Percentiles rank a stretch among this genome's conserved stretches.
phyloP scores from a whole-genome alignment of 495 filamentous ascomycete species.

The Trypethelium eluteriae region DNA sequence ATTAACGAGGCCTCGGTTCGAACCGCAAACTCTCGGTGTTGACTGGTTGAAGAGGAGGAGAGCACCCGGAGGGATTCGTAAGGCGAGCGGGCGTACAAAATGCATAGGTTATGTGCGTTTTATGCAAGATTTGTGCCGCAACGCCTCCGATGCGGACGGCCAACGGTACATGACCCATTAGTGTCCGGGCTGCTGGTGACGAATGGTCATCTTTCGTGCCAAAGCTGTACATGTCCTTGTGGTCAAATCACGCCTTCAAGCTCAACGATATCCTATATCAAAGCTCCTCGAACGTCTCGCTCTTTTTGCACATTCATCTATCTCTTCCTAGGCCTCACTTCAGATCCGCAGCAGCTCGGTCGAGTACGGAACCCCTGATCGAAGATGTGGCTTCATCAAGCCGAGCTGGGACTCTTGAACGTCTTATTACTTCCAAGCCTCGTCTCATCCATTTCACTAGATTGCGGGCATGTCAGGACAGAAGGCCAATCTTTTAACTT shows the following conservation, averaged over 20 bases:
- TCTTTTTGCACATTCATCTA: not conserved
- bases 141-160: not conserved
- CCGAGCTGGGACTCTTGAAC: slow-evolving; percentile 6
- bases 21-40: not conserved
- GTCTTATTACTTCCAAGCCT: slow-evolving; percentile 43
- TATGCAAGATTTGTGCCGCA: not conserved
- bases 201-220: slow-evolving; percentile 2
- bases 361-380: not conserved
- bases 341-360: not conserved
- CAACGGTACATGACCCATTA: not conserved
- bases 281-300: not conserved
- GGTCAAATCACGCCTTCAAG: not conserved
- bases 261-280: not conserved
- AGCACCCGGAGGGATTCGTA: too few species aligned
- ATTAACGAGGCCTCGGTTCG: not conserved
- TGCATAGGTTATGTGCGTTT: not conserved
- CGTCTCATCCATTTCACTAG: slow-evolving; percentile 43
- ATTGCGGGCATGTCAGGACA: slow-evolving; percentile 55
- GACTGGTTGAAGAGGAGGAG: not conserved
- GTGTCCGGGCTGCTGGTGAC: not conserved
- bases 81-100: not conserved
- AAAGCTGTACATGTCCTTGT: not conserved
- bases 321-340: not conserved
- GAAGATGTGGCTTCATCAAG: slow-evolving; percentile 3
- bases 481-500: slow-evolving; percentile 59